Conservation (phyloP, 495 filamentous ascomycete species). For the Lasiosphaeria ovina region DNA sequence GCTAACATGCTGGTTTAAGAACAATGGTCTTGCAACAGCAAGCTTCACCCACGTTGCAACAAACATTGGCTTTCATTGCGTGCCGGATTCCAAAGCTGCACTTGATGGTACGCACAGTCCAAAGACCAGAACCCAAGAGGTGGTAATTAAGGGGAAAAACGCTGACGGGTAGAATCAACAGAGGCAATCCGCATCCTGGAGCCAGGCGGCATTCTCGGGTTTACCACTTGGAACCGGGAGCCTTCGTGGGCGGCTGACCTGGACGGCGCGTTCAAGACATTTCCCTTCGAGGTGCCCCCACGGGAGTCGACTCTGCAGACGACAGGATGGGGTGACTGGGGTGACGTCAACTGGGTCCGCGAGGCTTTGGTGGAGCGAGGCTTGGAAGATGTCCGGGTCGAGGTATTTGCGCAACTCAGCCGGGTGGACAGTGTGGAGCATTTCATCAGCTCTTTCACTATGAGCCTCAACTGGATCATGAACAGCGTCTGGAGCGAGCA, state of each 20-base stretch:
- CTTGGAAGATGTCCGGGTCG: conserved; percentile 34
- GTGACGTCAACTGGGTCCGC: conserved; percentile 37
- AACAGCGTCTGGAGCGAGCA: conserved; percentile 39
- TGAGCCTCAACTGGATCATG: conserved; percentile 41
- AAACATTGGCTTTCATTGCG: conserved; percentile 44
- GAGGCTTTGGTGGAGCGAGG: conserved; percentile 29
- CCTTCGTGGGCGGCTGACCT: conserved; percentile 33
- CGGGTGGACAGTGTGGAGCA: conserved; percentile 29
- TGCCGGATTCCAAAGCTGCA: conserved; percentile 39
- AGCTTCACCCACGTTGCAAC: conserved; percentile 41
- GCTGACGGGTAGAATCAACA: conserved; percentile 8
- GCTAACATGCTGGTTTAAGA: conserved; percentile 19
- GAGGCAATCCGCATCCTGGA: conserved; percentile 39
- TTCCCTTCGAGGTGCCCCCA: conserved; percentile 39
- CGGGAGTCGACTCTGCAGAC: conserved; percentile 30
- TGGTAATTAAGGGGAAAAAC: background rate
- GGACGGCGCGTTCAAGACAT: conserved; percentile 30
- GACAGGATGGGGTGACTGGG: conserved; percentile 34
- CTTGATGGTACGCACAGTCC: conserved; percentile 31
- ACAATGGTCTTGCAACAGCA: conserved; percentile 26
- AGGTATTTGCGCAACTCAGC: conserved; percentile 26
- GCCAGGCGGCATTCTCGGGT: conserved; percentile 39
- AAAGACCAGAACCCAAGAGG: background rate
- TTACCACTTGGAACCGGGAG: conserved; percentile 37
- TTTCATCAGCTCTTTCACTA: conserved; percentile 29